Conservation (phyloP, 208 protist species). For the Spongospora subterranea region DNA sequence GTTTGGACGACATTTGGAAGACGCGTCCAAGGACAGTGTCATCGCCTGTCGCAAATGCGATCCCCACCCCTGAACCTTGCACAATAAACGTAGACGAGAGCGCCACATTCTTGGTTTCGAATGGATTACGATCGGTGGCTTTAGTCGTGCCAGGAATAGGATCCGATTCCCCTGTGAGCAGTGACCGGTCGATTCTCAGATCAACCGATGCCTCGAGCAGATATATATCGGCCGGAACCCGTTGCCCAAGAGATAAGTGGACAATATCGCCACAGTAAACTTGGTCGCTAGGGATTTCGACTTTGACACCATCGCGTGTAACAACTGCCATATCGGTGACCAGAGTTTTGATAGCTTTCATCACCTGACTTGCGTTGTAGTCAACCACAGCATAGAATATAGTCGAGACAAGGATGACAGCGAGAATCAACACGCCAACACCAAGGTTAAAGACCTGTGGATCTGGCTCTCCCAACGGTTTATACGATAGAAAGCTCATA, state of each 20-base stretch:
- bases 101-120: constrained; percentile 58
- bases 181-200: constrained; percentile 28
- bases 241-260: background rate
- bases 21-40: constrained; percentile 82
- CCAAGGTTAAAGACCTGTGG: background rate
- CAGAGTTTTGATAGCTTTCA: constrained; percentile 18
- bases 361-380: constrained; percentile 24
- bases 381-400: constrained; percentile 26
- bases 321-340: background rate
- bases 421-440: background rate
- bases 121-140: constrained; percentile 1
- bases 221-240: constrained; percentile 32
- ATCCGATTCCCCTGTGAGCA: background rate
- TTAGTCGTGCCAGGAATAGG: background rate
- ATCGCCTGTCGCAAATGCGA: constrained; percentile 81
- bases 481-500: background rate
- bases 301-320: background rate
- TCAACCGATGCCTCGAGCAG: constrained; percentile 15
- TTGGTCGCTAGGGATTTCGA: background rate
- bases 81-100: constrained; percentile 46
- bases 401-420: background rate
- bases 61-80: constrained; percentile 66
- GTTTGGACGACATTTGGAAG: constrained; percentile 64
- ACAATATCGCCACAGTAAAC: background rate
- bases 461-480: background rate